Evolutionary conservation across 2,329 filamentous ascomycete genomes (phyloP).

Genomic region (Colletotrichum australisinense): DNA sequence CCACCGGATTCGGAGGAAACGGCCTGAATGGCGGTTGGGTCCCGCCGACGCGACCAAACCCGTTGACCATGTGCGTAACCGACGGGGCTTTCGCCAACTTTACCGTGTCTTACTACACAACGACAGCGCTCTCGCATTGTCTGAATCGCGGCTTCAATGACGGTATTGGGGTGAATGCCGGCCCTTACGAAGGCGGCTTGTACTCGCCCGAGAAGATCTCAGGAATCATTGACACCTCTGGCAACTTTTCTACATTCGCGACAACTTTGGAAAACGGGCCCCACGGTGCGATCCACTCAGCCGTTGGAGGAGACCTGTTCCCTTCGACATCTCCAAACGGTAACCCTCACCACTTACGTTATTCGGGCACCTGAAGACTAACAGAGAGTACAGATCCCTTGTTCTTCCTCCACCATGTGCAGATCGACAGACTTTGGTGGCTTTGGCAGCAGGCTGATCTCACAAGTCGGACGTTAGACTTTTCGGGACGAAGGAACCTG

Average conservation of each 20-base stretch:
- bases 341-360: neutral
- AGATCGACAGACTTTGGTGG: constrained; percentile 39
- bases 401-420: constrained; percentile 39
- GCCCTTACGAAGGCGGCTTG: neutral
- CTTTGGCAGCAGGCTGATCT: constrained; percentile 35
- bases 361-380: too few species aligned
- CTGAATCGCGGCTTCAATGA: constrained; percentile 40
- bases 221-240: constrained; percentile 10
- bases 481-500: constrained; percentile 14
- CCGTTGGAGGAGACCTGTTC: constrained; percentile 42
- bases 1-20: constrained; percentile 45
- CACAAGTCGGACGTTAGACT: constrained; percentile 18
- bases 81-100: constrained; percentile 42
- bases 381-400: constrained; percentile 33
- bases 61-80: constrained; percentile 16
- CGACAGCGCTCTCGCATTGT: constrained; percentile 38
- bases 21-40: constrained; percentile 33
- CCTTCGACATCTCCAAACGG: constrained; percentile 42
- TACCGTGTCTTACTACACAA: constrained; percentile 34
- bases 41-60: constrained; percentile 22
- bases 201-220: constrained; percentile 33
- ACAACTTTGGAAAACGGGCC: constrained; percentile 41
- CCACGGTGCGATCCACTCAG: constrained; percentile 42
- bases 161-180: constrained; percentile 16
- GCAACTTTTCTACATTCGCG: constrained; percentile 32